A percentile compares a stretch with the other conserved stretches of the same genome.
phyloP scores from a whole-genome alignment of 768 basidiomycete species.

The Clavulina sp. region DNA sequence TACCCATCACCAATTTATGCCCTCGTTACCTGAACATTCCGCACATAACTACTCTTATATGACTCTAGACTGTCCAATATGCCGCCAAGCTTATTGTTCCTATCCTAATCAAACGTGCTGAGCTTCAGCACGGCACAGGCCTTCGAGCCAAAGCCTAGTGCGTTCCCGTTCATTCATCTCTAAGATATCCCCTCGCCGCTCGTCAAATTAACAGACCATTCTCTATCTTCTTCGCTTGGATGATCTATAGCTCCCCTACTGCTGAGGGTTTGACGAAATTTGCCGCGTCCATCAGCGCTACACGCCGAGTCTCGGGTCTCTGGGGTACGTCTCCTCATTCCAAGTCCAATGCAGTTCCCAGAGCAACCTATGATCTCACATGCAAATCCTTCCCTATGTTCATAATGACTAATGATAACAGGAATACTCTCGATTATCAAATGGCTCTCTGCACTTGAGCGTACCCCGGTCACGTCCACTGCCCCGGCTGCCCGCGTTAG shows the following conservation, averaged over 20 bases:
- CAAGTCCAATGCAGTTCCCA: background rate
- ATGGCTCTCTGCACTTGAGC: slow-evolving; percentile 7
- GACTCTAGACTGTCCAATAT: slow-evolving; percentile 49
- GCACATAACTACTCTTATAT: background rate
- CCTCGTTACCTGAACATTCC: background rate
- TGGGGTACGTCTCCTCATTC: slow-evolving; percentile 36
- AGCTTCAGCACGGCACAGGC: slow-evolving; percentile 45
- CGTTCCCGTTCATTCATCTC: too few relatives aligned
- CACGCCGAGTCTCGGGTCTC: slow-evolving; percentile 56
- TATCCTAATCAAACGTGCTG: slow-evolving; percentile 48
- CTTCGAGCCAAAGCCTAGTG: slow-evolving; percentile 25
- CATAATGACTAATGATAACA: background rate
- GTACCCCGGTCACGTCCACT: slow-evolving; percentile 1
- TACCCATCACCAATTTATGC: too few relatives aligned
- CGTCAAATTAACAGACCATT: too few relatives aligned
- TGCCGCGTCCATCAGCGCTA: slow-evolving; percentile 40
- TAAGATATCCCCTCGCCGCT: too few relatives aligned
- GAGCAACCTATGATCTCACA: background rate
- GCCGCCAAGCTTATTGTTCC: slow-evolving; percentile 52
- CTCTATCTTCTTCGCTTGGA: too few relatives aligned
- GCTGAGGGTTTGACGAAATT: slow-evolving; percentile 36
- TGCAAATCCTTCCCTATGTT: background rate
- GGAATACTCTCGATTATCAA: slow-evolving; percentile 10
- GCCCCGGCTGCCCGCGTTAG: background rate
- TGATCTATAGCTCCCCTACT: slow-evolving; percentile 5